Conservation (phyloP, 441 rosid genomes). For the Pelargonium cotyledonis region DNA sequence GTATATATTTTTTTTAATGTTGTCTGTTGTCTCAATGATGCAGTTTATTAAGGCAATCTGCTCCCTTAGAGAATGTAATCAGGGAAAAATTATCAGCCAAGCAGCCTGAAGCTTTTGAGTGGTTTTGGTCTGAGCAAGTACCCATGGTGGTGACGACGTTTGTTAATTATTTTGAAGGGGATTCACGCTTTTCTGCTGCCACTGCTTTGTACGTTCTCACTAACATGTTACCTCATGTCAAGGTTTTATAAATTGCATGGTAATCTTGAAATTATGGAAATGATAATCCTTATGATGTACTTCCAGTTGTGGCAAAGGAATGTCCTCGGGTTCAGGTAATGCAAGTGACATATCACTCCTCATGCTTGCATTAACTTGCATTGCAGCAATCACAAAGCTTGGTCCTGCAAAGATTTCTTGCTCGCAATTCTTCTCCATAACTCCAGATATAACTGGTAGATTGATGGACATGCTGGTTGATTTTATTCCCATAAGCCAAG, state of each 20-base stretch:
- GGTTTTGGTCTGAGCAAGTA: slow-evolving; percentile 88
- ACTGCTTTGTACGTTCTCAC: slow-evolving; percentile 49
- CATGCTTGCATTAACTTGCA: slow-evolving; percentile 73
- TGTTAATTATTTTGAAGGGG: slow-evolving; percentile 68
- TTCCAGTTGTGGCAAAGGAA: slow-evolving; percentile 52
- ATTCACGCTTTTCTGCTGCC: slow-evolving; percentile 55
- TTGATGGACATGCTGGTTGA: slow-evolving; percentile 88
- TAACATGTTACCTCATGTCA: slow-evolving; percentile 20
- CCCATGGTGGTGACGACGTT: slow-evolving; percentile 62
- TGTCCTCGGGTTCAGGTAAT: slow-evolving; percentile 39
- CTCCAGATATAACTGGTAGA: slow-evolving; percentile 74
- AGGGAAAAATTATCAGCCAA: slow-evolving; percentile 75
- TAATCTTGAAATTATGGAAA: slow-evolving; percentile 20
- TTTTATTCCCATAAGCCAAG: slow-evolving; percentile 57
- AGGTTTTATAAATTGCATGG: slow-evolving; percentile 14
- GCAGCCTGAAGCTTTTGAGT: slow-evolving; percentile 66
- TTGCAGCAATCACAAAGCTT: slow-evolving; percentile 81
- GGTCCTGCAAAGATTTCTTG: slow-evolving; percentile 84
- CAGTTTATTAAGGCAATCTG: slow-evolving; percentile 80
- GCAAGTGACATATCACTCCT: slow-evolving; percentile 69
- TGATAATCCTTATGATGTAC: slow-evolving; percentile 23
- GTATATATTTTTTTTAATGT: slow-evolving; percentile 1
- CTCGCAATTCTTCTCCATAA: slow-evolving; percentile 55
- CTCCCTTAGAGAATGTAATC: slow-evolving; percentile 76
- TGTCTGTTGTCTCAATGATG: slow-evolving; percentile 24